These are phyloP conservation scores for Phytophthora podocarpi DNA, from an alignment of 352 stramenopile species.

Conservation along the genomic window DNA sequence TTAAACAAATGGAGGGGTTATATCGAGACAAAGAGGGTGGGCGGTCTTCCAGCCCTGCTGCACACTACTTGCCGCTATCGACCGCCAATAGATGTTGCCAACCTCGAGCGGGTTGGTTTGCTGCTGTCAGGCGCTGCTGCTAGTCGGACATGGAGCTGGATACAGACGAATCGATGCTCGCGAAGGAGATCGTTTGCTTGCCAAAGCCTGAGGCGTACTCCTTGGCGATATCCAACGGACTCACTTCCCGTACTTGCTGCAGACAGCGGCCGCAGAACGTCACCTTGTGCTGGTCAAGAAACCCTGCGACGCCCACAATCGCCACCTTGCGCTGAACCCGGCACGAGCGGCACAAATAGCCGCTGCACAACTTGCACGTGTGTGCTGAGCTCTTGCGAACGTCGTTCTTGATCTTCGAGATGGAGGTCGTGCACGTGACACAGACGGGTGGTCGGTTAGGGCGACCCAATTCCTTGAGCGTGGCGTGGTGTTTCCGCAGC, in stretches of 20 bases:
- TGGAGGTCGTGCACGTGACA: slow-evolving; percentile 21
- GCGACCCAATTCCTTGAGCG: slow-evolving; percentile 8
- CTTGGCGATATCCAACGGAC: slow-evolving; percentile 17
- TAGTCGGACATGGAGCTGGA: slow-evolving; percentile 17
- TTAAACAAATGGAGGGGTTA: no score
- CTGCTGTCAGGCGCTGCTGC: no score
- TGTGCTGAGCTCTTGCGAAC: no score
- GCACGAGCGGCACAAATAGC: slow-evolving; percentile 39
- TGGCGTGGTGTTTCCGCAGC: slow-evolving; percentile 20
- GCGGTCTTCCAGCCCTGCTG: no score
- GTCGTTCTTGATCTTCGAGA: background rate
- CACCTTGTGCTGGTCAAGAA: slow-evolving; percentile 34
- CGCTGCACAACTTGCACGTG: slow-evolving; percentile 39
- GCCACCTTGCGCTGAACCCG: slow-evolving; percentile 38
- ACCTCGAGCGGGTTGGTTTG: no score
- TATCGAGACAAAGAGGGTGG: no score
- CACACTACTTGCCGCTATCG: no score
- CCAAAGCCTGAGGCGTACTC: slow-evolving; percentile 4
- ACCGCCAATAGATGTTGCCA: background rate
- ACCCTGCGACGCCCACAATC: slow-evolving; percentile 21
- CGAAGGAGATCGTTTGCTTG: slow-evolving; percentile 16
- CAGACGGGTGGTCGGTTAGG: slow-evolving; percentile 17
- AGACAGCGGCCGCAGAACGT: slow-evolving; percentile 31
- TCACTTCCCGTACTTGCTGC: slow-evolving; percentile 21
- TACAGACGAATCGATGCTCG: slow-evolving; percentile 10